Evolutionary conservation across 2,329 filamentous ascomycete species (phyloP).

Genomic region (Bipolaris victoriae): DNA sequence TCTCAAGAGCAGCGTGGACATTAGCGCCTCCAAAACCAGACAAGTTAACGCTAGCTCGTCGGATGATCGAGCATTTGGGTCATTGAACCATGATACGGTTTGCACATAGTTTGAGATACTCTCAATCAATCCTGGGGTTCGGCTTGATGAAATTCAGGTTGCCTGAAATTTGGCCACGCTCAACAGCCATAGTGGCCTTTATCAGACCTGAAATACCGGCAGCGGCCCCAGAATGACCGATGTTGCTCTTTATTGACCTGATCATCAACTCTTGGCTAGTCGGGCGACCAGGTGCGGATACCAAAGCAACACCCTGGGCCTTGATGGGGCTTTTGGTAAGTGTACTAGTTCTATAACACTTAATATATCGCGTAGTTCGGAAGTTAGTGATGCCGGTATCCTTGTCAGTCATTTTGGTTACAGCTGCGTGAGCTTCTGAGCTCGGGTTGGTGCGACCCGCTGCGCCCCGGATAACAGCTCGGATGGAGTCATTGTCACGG

Average conservation of each 20-base stretch:
- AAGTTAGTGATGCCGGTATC: too few species aligned
- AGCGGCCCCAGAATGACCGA: constrained; percentile 3
- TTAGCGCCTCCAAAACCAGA: background rate
- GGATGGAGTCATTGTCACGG: constrained; percentile 31
- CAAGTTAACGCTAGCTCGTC: background rate
- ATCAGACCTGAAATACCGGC: background rate
- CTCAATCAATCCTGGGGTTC: constrained; percentile 16
- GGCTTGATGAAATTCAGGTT: constrained; percentile 23
- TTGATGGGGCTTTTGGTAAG: too few species aligned
- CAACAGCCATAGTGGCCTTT: background rate
- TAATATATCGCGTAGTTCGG: too few species aligned
- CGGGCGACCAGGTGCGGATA: too few species aligned
- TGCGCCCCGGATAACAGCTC: constrained; percentile 33
- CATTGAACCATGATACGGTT: constrained; percentile 2
- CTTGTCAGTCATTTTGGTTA: too few species aligned
- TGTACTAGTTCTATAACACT: too few species aligned
- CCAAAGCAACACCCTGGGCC: too few species aligned
- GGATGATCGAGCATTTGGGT: background rate
- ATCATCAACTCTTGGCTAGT: background rate
- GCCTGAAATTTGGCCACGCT: constrained; percentile 28
- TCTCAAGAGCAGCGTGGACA: background rate
- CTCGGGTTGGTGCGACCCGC: too few species aligned
- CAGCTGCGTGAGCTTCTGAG: too few species aligned
- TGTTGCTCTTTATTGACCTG: background rate
- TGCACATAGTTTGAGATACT: background rate